A percentile compares a stretch with the other conserved stretches of the same genome.
Evolutionary conservation across 257 asterid species (phyloP).

Genomic region (Linaria vulgaris): DNA sequence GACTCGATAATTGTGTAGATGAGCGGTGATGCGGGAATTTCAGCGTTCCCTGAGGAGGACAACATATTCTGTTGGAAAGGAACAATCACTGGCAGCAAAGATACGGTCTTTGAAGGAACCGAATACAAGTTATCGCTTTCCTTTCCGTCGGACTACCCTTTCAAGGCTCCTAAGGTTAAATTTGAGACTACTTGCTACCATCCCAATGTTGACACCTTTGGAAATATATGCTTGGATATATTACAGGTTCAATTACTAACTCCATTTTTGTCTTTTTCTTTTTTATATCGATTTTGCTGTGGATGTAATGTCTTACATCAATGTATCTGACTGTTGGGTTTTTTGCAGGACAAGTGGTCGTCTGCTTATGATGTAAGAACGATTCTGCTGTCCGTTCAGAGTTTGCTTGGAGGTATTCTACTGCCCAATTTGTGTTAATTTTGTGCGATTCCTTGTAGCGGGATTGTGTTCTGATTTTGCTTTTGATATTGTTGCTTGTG

Average conservation of each 20-base stretch:
- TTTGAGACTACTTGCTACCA: slow-evolving; percentile 95
- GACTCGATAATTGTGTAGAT: slow-evolving; percentile 36
- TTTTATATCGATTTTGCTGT: not conserved
- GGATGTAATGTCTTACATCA: not conserved
- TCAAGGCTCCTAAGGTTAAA: slow-evolving; percentile 87
- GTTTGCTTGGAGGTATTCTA: slow-evolving; percentile 84
- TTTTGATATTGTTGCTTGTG: slow-evolving; percentile 6
- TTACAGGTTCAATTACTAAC: slow-evolving; percentile 50
- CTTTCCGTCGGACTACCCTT: slow-evolving; percentile 80
- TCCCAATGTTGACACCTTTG: slow-evolving; percentile 80
- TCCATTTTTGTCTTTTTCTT: not conserved
- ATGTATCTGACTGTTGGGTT: not conserved
- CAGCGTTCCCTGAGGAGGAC: slow-evolving; percentile 97
- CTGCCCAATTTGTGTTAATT: not conserved
- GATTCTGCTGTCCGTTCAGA: slow-evolving; percentile 82
- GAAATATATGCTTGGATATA: slow-evolving; percentile 92
- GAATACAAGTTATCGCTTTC: slow-evolving; percentile 80
- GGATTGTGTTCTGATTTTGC: not conserved
- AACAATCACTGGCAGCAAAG: slow-evolving; percentile 85
- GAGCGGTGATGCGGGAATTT: slow-evolving; percentile 88
- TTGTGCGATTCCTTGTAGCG: not conserved
- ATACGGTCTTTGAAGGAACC: slow-evolving; percentile 91
- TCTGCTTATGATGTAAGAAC: slow-evolving; percentile 97
- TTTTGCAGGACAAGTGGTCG: slow-evolving; percentile 81
- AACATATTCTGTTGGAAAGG: slow-evolving; percentile 96